Evolutionary conservation across 345 rosid genomes (phyloP), one percentile per base, ranked within the genome.

Genomic region (Combretum micranthum): DNA sequence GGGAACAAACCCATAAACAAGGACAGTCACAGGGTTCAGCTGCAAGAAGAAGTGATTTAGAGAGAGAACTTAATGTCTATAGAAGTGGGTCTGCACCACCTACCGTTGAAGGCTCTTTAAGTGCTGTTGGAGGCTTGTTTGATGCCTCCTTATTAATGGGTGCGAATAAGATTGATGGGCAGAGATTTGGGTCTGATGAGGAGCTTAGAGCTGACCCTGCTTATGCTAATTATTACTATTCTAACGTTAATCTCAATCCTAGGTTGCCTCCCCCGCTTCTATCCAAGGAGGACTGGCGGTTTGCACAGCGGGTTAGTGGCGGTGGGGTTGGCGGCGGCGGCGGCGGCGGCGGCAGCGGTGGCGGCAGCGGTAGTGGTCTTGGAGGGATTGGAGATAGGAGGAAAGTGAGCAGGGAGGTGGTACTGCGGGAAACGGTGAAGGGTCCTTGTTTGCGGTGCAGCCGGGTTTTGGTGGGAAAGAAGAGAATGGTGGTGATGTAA

Each of bases 81-180:
- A 61, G 98, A 67, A 88, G 96, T 69, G 98, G 96, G 65, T 91
- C 98, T 15, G 96, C 98, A 14, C 98, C 98, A 0, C 98, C 98
- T 15, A 85, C 95, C 1, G 88, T 91, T 16, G 96, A 91, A 59
- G 98, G 98, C 19, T 79, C 98, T 37, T 58, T 81, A 55, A 75
- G 48, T 65, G 85, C 98, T 5, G 71, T 79, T 23, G 96, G 90
- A 55, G 91, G 91, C 7, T 47, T 87, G 56, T 75, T 83, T 55
- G 77, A 66, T 57, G 77, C 66, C 61, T 44, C 63, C 43, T 72
- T 63, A 56, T 48, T 65, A 44, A 15, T 50, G 39, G 75, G 74
- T 50, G 45, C 57, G 22, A 55, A 61, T 23, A 70, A 73, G 20
- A 67, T 23, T 23, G 56, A 53, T 44, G 68, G 61, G 17, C 62